These are phyloP conservation scores for Diaporthe velutina DNA, from an alignment of 2,329 filamentous ascomycete species.

Conservation along the genomic window DNA sequence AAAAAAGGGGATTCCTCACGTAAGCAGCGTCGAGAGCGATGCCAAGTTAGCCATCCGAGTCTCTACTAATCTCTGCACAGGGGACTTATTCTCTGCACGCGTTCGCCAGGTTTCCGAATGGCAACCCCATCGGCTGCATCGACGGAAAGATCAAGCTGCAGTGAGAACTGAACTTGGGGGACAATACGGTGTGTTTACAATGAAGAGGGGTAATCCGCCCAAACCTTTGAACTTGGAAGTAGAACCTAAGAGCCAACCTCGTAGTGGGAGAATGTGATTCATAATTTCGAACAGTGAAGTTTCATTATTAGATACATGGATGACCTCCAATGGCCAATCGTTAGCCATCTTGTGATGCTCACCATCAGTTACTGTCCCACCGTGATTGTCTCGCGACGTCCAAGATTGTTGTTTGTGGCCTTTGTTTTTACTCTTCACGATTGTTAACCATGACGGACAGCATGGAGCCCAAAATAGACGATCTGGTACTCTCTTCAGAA, in stretches of 20 bases:
- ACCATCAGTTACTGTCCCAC: no score
- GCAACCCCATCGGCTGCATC: neutral
- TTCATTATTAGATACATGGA: neutral
- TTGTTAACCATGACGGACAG: no score
- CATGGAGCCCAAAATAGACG: no score
- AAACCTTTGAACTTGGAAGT: neutral
- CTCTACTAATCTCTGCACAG: neutral
- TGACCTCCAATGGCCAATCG: no score
- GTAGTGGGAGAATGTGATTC: neutral
- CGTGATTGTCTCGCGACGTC: no score
- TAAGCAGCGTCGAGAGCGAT: neutral
- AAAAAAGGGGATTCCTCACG: neutral
- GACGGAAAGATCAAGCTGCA: neutral
- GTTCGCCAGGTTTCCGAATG: neutral
- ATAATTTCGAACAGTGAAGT: neutral
- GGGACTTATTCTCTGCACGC: neutral
- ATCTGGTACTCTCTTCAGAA: no score
- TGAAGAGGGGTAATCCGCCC: neutral
- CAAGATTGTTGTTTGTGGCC: no score
- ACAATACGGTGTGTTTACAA: neutral
- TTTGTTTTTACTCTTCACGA: no score
- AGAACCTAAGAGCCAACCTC: neutral
- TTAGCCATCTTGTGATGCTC: no score
- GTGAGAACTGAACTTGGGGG: neutral
- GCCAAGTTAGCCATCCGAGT: no score